A percentile compares a stretch with the other conserved stretches of the same genome.
Conservation (phyloP, 148 eudicot species). For the Arbutus unedo region DNA sequence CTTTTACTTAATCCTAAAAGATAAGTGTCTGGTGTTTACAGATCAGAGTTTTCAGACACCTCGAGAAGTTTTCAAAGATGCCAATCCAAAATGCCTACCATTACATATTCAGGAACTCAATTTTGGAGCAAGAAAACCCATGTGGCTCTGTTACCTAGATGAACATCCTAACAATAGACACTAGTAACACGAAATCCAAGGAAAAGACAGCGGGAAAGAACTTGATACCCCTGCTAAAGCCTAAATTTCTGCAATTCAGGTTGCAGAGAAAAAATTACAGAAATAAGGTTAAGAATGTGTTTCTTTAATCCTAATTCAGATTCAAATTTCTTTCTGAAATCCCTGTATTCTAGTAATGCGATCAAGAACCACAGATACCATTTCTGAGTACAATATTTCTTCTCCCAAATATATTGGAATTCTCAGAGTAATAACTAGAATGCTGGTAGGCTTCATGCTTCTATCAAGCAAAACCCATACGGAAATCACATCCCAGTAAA, state of each 20-base stretch:
- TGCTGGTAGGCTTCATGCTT: neutral
- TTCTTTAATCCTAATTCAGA: neutral
- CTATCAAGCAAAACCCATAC: neutral
- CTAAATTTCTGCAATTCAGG: neutral
- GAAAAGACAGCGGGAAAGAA: neutral
- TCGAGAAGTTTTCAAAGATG: neutral
- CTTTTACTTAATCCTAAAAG: neutral
- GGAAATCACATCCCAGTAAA: neutral
- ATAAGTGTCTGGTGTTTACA: neutral
- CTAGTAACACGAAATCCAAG: neutral
- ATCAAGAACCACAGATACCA: neutral
- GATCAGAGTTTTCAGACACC: neutral
- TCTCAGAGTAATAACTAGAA: neutral
- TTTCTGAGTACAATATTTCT: neutral
- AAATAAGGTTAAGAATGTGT: neutral
- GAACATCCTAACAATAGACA: neutral
- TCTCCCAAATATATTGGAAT: neutral
- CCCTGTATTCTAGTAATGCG: neutral
- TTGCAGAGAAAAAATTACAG: neutral
- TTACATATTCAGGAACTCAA: neutral
- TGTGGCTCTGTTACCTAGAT: neutral
- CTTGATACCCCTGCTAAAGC: constrained; percentile 5
- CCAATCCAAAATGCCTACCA: constrained; percentile 4
- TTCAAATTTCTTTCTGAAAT: neutral
- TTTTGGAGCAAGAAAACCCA: neutral